Base-by-base conservation (phyloP, 169 alveolate genomes). In the Toxoplasma gondii region DNA sequence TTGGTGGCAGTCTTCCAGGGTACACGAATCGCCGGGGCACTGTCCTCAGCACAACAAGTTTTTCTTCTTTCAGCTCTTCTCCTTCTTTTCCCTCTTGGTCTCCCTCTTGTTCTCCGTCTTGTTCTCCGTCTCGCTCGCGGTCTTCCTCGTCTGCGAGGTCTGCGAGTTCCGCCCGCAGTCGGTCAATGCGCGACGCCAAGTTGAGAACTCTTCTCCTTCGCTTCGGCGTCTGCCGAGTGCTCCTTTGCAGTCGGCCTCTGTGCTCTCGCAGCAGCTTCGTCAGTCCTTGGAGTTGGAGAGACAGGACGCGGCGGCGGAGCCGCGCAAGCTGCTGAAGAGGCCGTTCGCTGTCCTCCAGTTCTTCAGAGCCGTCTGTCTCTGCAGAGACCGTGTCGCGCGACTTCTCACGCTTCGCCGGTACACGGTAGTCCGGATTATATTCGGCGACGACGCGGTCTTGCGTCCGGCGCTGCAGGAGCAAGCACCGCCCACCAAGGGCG, bases 401-500 rank as follows among this genome's bases (percentile, higher is more conserved):
- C 74, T 64, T 27, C 74, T 4, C 74, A 7, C n/a, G 4, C 86
- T 38, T 74, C 86, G 1, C 12, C 88, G 64, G 64, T 0, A 78
- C 31, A 7, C 1, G 39, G 67, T 31, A 82, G 91, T 92, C 94
- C 1, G 94, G 94, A 69, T 83, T 64, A 31, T 17, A 93, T 88
- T 83, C 95, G 16, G 74, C 93, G 64, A 93, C 95, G 1, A 93
- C 93, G 41, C 83, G 80, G 49, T 93, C 93, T 19, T 64, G 88
- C 41, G 95, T 93, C 69, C 53, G 38, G 24, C 67, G 83, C 83
- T 93, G 95, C 67, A 93, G 93, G 53, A 93, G 86, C 83, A 93
- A 81, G 39, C 95, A 93, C 39, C 91, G 44, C 70, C 95, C 95
- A 12, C 95, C 95, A 7, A 49, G 84, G 58, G 88, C 81, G 53